A percentile compares a stretch with the other conserved stretches of the same genome.
Conservation (phyloP, 768 basidiomycete species). For the Gymnopilus junonius region DNA sequence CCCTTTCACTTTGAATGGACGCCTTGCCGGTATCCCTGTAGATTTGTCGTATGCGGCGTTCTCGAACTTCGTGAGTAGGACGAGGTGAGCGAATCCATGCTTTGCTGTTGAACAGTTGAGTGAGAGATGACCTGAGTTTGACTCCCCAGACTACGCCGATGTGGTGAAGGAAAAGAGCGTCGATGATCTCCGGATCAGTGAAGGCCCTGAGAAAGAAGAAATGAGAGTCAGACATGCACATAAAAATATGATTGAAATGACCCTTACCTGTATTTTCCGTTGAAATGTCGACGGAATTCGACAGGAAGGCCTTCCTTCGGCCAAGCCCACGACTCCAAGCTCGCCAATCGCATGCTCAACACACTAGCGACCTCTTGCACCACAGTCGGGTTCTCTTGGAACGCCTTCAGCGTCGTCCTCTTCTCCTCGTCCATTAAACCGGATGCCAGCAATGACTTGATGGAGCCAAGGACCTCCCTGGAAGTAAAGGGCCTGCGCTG, state of each 20-base stretch:
- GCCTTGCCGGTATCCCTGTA: conserved; percentile 6
- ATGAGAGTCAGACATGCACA: neutral
- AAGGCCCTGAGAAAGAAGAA: conserved; percentile 35
- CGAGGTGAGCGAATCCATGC: conserved; percentile 4
- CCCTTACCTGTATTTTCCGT: conserved; percentile 49
- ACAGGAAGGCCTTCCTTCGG: conserved; percentile 43
- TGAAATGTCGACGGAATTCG: conserved; percentile 51
- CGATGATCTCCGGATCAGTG: conserved; percentile 51
- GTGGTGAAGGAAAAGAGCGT: conserved; percentile 48
- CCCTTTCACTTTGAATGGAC: conserved; percentile 32
- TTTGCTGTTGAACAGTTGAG: conserved; percentile 2
- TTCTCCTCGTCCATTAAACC: conserved; percentile 46
- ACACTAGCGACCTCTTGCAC: conserved; percentile 48
- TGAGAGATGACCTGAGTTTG: conserved; percentile 35
- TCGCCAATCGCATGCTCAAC: conserved; percentile 48
- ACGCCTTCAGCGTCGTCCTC: conserved; percentile 43
- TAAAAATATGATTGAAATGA: neutral
- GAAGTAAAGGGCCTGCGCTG: conserved; percentile 27
- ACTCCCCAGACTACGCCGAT: conserved; percentile 48
- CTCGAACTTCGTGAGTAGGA: neutral
- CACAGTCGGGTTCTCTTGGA: conserved; percentile 41
- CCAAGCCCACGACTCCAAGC: conserved; percentile 48
- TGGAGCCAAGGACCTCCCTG: conserved; percentile 32
- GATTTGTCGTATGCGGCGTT: conserved; percentile 25
- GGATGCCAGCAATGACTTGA: conserved; percentile 37